phyloP scores from a whole-genome alignment of 805 yeast species.

The Candida jianshihensis region DNA sequence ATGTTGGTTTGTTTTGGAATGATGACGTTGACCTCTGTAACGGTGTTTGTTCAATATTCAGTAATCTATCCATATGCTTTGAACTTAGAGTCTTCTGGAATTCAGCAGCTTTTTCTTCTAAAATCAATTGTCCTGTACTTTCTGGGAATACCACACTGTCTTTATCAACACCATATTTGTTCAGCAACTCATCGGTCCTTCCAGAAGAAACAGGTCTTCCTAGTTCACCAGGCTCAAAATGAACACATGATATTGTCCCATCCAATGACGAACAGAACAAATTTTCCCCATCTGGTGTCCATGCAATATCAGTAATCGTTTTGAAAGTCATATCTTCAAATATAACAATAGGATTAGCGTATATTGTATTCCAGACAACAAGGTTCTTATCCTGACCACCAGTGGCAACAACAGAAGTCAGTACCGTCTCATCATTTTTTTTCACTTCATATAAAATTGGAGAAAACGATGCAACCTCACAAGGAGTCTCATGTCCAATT shows the following conservation, averaged over 20 bases:
- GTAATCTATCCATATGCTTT: slow-evolving; percentile 34
- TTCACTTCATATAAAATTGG: slow-evolving; percentile 52
- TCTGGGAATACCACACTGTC: slow-evolving; percentile 85
- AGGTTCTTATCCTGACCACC: slow-evolving; percentile 92
- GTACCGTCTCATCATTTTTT: slow-evolving; percentile 24
- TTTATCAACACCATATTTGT: slow-evolving; percentile 82
- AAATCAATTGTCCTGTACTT: slow-evolving; percentile 64
- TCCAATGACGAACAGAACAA: slow-evolving; percentile 79
- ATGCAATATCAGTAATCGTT: slow-evolving; percentile 80
- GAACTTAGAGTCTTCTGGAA: slow-evolving; percentile 25
- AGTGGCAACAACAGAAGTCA: slow-evolving; percentile 78
- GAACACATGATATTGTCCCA: slow-evolving; percentile 66
- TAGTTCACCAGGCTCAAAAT: slow-evolving; percentile 57
- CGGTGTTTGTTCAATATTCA: slow-evolving; percentile 25
- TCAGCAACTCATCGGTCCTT: slow-evolving; percentile 60
- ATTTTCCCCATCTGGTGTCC: slow-evolving; percentile 77
- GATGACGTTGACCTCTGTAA: slow-evolving; percentile 1
- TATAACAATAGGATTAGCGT: slow-evolving; percentile 71
- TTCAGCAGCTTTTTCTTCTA: slow-evolving; percentile 58
- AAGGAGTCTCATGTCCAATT: slow-evolving; percentile 80
- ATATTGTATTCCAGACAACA: slow-evolving; percentile 81
- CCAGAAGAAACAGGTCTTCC: slow-evolving; percentile 60
- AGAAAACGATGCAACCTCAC: slow-evolving; percentile 72
- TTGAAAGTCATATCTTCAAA: slow-evolving; percentile 70
- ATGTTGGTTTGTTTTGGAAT: slow-evolving; percentile 1